Evolutionary conservation across 306 rosid species (phyloP).

Genomic region (Erythrophleum fordii): DNA sequence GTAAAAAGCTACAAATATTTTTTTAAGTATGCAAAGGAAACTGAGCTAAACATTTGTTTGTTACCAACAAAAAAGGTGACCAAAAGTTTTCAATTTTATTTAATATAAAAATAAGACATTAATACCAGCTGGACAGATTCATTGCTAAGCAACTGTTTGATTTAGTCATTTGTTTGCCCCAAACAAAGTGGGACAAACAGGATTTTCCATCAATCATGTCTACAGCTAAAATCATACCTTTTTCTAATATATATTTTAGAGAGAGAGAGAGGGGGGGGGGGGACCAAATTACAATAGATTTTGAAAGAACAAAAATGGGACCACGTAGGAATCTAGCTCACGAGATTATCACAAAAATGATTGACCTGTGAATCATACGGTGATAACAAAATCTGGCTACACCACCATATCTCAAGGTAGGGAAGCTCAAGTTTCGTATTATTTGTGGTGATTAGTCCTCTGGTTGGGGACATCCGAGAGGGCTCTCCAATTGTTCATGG

Average conservation of each 20-base stretch:
- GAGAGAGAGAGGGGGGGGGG: too few species aligned
- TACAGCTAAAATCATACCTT: conserved; percentile 41
- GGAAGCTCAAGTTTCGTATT: background rate
- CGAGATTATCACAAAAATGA: conserved; percentile 19
- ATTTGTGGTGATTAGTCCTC: background rate
- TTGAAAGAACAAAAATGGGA: conserved; percentile 1
- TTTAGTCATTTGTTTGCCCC: conserved; percentile 32
- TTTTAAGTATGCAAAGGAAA: background rate
- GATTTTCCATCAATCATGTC: conserved; percentile 43
- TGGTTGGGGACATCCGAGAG: too few species aligned
- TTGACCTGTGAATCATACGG: background rate
- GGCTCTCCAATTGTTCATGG: too few species aligned
- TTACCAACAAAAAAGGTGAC: background rate
- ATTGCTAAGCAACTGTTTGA: background rate
- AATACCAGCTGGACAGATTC: conserved; percentile 16
- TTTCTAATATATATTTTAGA: conserved; percentile 29
- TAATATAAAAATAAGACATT: background rate
- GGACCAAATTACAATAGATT: conserved; percentile 37
- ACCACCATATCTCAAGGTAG: too few species aligned
- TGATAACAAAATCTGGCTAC: background rate
- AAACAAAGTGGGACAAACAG: conserved; percentile 43
- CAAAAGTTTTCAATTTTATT: background rate
- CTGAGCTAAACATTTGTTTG: background rate
- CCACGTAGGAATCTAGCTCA: conserved; percentile 19
- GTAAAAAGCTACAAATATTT: background rate